Evolutionary conservation across 305 asterid species (phyloP).

Genomic region (Solanum hybrid): DNA sequence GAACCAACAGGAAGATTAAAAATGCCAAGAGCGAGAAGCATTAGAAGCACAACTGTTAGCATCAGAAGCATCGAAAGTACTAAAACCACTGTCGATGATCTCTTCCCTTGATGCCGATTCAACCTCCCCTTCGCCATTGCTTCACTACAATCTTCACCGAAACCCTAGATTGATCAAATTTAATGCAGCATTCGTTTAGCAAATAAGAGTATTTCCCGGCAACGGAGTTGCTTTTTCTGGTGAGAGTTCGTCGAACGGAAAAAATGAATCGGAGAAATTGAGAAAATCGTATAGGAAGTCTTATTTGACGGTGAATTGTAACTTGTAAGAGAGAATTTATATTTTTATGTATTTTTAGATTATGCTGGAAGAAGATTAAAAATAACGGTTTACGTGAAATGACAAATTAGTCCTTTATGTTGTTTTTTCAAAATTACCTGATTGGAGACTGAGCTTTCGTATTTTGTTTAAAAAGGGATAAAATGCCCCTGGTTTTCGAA

Average conservation of each 20-base stretch:
- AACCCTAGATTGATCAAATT: neutral
- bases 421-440: neutral
- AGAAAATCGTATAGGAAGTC: neutral
- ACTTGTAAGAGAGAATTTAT: neutral
- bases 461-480: neutral
- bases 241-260: neutral
- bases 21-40: slow-evolving; percentile 75
- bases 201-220: neutral
- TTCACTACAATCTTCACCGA: neutral
- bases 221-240: neutral
- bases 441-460: neutral
- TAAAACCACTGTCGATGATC: slow-evolving; percentile 52
- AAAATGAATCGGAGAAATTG: neutral
- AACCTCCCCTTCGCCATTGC: slow-evolving; percentile 52
- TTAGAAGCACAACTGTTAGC: slow-evolving; percentile 59
- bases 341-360: neutral
- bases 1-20: slow-evolving; percentile 56
- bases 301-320: neutral
- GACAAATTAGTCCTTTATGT: neutral
- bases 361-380: neutral
- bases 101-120: slow-evolving; percentile 52
- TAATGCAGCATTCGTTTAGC: neutral
- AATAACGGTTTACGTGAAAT: neutral
- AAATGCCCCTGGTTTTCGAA: neutral
- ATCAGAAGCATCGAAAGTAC: slow-evolving; percentile 60